phyloP scores from a whole-genome alignment of 176 grass and related monocot genomes.

The Tuctoria greenei region DNA sequence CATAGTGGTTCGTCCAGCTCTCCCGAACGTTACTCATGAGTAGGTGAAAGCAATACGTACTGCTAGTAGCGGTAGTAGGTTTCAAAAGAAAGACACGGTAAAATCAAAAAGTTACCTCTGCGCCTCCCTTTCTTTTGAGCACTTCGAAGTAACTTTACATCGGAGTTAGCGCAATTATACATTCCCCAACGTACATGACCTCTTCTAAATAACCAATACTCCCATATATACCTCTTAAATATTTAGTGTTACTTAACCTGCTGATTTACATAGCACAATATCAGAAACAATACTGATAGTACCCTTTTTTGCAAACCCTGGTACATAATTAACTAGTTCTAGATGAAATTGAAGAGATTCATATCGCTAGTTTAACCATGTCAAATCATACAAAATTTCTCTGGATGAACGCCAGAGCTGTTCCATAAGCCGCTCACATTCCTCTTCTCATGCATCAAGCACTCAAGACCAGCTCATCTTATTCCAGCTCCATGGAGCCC shows the following conservation, averaged over 20 bases:
- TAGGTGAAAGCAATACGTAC: background rate
- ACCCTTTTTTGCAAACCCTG: background rate
- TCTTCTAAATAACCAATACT: no score
- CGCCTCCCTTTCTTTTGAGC: conserved; percentile 36
- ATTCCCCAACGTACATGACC: background rate
- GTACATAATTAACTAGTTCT: background rate
- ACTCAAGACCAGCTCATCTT: conserved; percentile 36
- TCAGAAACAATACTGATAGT: no score
- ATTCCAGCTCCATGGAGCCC: conserved; percentile 33
- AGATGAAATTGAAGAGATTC: background rate
- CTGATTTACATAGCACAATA: no score
- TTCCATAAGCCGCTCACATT: conserved; percentile 19
- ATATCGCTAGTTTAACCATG: conserved; percentile 13
- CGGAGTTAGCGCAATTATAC: background rate
- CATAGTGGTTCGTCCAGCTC: background rate
- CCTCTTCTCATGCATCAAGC: conserved; percentile 28
- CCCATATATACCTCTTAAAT: no score
- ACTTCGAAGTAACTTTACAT: conserved; percentile 7
- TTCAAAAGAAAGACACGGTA: conserved; percentile 23
- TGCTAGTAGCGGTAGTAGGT: background rate
- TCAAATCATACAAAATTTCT: conserved; percentile 47
- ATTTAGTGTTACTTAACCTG: no score
- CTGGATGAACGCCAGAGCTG: conserved; percentile 29
- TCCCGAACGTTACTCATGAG: background rate
- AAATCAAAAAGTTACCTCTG: background rate